Conservation (phyloP, 2,329 filamentous ascomycete genomes). For the Epichloe baconii region DNA sequence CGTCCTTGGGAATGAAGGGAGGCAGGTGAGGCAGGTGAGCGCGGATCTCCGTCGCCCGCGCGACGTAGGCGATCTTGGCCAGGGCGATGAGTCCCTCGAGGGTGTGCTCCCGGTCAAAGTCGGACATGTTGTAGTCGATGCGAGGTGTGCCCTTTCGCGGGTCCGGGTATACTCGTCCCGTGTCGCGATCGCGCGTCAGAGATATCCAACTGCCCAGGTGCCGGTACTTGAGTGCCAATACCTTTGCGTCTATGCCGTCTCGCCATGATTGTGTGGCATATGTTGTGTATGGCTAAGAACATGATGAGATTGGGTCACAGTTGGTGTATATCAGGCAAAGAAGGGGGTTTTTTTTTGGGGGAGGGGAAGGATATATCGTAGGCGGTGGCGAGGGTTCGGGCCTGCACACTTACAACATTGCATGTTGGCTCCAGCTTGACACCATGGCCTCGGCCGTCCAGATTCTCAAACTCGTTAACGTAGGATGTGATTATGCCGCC, state of each 20-base stretch:
- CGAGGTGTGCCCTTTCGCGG: conserved; percentile 49
- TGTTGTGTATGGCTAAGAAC: conserved; percentile 44
- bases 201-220: conserved; percentile 62
- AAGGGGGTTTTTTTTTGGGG: background rate
- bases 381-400: background rate
- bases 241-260: conserved; percentile 58
- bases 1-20: conserved; percentile 39
- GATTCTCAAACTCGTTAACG: conserved; percentile 64
- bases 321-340: background rate
- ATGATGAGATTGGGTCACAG: no score
- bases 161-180: conserved; percentile 63
- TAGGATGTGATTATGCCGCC: conserved; percentile 69
- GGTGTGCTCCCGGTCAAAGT: conserved; percentile 59
- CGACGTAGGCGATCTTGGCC: conserved; percentile 64
- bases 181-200: conserved; percentile 62
- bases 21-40: conserved; percentile 47
- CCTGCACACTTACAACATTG: conserved; percentile 43
- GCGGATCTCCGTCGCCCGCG: conserved; percentile 71
- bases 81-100: conserved; percentile 59
- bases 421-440: conserved; percentile 64
- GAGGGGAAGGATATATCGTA: background rate
- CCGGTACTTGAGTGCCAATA: conserved; percentile 52
- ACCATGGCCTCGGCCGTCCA: conserved; percentile 70
- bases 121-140: conserved; percentile 57
- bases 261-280: conserved; percentile 53